Conservation (phyloP, 257 asterid species). For the Verbena officinalis region DNA sequence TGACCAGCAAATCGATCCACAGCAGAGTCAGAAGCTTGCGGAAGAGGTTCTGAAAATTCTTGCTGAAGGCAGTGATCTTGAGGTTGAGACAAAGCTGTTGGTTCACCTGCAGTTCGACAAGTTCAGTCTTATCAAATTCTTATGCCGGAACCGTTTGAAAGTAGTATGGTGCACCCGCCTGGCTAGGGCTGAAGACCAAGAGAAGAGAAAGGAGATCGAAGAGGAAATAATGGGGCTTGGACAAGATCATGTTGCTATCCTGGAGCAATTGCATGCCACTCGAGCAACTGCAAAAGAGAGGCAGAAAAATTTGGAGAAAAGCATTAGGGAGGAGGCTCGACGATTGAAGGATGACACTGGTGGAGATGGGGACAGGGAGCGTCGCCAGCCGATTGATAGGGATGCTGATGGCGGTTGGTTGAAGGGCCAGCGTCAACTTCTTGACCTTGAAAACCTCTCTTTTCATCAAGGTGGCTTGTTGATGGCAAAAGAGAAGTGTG, state of each 20-base stretch:
- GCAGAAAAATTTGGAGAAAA: constrained; percentile 58
- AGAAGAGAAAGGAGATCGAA: constrained; percentile 56
- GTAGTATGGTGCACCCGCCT: constrained; percentile 64
- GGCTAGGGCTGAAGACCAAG: constrained; percentile 63
- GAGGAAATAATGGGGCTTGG: constrained; percentile 60
- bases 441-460: constrained; percentile 56
- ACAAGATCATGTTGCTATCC: constrained; percentile 46
- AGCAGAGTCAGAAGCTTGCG: constrained; percentile 65
- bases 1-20: constrained; percentile 61
- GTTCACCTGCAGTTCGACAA: constrained; percentile 58
- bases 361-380: constrained; percentile 53
- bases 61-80: constrained; percentile 63
- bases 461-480: constrained; percentile 61
- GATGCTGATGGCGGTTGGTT: constrained; percentile 65
- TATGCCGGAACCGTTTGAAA: constrained; percentile 55
- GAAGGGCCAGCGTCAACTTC: constrained; percentile 59
- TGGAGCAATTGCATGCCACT: constrained; percentile 67
- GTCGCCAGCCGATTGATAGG: constrained; percentile 41
- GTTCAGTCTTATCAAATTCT: constrained; percentile 51
- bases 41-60: constrained; percentile 64
- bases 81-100: constrained; percentile 54
- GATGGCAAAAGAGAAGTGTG: constrained; percentile 62
- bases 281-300: constrained; percentile 68
- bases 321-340: constrained; percentile 66
- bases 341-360: constrained; percentile 52